These are phyloP conservation scores for Chenopodium album DNA, from an alignment of 148 eudicot genomes.

Conservation along the genomic window DNA sequence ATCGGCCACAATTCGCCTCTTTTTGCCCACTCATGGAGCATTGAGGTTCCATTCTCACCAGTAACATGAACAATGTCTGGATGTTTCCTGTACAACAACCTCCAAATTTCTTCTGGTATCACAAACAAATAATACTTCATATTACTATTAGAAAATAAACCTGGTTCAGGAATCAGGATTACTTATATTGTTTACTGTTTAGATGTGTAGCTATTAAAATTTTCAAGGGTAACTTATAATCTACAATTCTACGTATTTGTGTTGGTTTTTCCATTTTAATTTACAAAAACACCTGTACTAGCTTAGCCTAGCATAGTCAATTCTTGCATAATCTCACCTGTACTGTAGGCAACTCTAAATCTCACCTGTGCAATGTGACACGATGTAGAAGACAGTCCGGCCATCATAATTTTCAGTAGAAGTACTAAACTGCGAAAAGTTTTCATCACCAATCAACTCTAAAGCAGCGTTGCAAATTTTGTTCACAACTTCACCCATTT, in stretches of 20 bases:
- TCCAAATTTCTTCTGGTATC: constrained; percentile 1
- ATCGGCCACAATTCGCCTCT: background rate
- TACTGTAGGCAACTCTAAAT: background rate
- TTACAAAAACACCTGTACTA: too few species aligned
- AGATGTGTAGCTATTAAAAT: too few species aligned
- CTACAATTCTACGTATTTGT: too few species aligned
- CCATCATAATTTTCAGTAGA: background rate
- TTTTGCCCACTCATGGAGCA: constrained; percentile 7
- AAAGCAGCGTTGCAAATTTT: background rate
- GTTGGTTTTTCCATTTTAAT: too few species aligned
- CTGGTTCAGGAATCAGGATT: too few species aligned
- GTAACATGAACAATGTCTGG: background rate
- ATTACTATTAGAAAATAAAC: background rate
- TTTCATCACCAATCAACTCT: background rate
- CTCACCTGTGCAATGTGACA: background rate
- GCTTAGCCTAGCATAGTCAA: too few species aligned
- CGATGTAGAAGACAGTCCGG: background rate
- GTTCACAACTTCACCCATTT: background rate
- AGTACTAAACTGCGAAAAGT: background rate
- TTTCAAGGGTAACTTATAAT: too few species aligned
- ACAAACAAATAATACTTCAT: background rate
- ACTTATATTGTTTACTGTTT: too few species aligned
- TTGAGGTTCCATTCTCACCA: background rate
- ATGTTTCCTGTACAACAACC: background rate
- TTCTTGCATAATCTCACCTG: too few species aligned